phyloP scores from a whole-genome alignment of 1,284 basidiomycete genomes.

The Austropuccinia psidii region DNA sequence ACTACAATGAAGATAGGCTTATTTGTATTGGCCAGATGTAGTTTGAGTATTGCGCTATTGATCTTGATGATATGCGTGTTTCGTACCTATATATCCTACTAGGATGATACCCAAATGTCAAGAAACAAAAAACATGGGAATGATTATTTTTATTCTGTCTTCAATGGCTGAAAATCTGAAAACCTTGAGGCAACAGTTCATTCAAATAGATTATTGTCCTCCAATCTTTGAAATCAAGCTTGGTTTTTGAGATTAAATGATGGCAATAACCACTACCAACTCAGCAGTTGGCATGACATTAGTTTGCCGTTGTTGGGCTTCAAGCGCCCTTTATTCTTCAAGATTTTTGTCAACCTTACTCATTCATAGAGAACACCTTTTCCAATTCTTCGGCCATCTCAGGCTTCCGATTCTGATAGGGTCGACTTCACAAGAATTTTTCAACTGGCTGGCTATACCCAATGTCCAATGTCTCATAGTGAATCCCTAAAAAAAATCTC shows the following conservation, averaged over 20 bases:
- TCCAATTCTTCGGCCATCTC: not conserved
- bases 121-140: no score
- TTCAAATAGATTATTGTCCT: not conserved
- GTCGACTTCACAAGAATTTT: not conserved
- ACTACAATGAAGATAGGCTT: slow-evolving; percentile 9
- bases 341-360: slow-evolving; percentile 17
- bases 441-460: not conserved
- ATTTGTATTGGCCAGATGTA: slow-evolving; percentile 1
- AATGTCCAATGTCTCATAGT: not conserved
- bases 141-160: no score
- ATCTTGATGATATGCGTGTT: slow-evolving; percentile 30
- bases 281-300: not conserved
- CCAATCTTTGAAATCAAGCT: slow-evolving; percentile 6
- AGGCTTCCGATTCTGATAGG: no score
- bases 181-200: slow-evolving; percentile 2
- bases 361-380: not conserved
- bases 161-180: not conserved
- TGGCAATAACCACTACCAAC: slow-evolving; percentile 11
- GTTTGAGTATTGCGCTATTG: slow-evolving; percentile 10
- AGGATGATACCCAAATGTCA: no score
- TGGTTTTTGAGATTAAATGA: slow-evolving; percentile 15
- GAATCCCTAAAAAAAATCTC: not conserved
- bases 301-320: not conserved
- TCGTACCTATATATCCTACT: slow-evolving; percentile 10
- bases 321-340: slow-evolving; percentile 20